Evolutionary conservation across 257 asterid species (phyloP), one percentile per base, ranked within the genome.

Genomic region (Plectranthus barbatus): DNA sequence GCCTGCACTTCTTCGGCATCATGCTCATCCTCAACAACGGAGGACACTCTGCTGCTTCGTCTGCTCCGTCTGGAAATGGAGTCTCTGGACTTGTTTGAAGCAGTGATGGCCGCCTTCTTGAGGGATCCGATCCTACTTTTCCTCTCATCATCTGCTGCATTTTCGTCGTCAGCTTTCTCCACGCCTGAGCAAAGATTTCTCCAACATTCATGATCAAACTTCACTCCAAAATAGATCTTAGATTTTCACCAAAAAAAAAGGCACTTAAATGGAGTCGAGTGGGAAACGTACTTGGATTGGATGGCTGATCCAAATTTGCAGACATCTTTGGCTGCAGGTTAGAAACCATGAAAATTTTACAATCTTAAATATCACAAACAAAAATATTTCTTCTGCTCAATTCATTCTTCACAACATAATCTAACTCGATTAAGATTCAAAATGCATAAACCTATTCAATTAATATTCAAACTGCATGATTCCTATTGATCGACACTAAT

Each of bases 1-100:
- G 87, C 91, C 76, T 87, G 72, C 12, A 84, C 45, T 72, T 93
- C 99, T 80, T 87, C 99, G 0, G 97, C 92, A 11, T 87, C 97
- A 18, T 84, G 95, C 81, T 81, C 96, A 68, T 93, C 97, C 33
- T 87, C 99, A 13, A 83, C 84, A 49, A 90, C 83, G n/a, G 96
- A 84, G 91, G 84, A 85, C 37, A 90, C 90, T 79, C 80, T 78
- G 84, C 95, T 87, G 79, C 78, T 85, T 56, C 87, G 56, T 33
- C 86, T 80, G 55, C 87, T 70, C 60, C 63, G 72, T 62, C 67
- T 77, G 40, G 70, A 77, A 60, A 84, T 62, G 2, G 91, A 79
- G 46, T 77, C 76, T 48, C 86, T 72, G 70, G 81, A 84, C 49
- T 79, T 81, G 66, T 73, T 81, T 0, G 86, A 79, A 19, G 91